Percentiles rank a stretch among this genome's conserved stretches.
Conservation (phyloP, 2,329 filamentous ascomycete genomes). For the Botrytis elliptica region DNA sequence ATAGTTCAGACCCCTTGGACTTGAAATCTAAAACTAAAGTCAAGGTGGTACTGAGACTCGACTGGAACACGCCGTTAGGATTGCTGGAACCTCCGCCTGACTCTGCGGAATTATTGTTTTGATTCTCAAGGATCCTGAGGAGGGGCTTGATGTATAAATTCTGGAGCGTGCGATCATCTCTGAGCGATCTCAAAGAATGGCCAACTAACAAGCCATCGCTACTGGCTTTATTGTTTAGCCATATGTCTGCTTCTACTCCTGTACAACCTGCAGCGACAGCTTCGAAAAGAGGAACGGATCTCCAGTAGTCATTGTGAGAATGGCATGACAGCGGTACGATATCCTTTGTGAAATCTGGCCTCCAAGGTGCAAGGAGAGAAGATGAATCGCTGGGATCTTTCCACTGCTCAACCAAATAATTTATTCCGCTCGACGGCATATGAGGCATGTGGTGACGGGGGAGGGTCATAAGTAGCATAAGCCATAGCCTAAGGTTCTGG, state of each 20-base stretch:
- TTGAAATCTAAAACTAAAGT: slow-evolving; percentile 54
- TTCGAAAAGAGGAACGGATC: slow-evolving; percentile 46
- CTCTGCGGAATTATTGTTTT: slow-evolving; percentile 40
- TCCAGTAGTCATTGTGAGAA: slow-evolving; percentile 59
- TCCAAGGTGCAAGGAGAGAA: not conserved
- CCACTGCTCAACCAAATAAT: slow-evolving; percentile 2
- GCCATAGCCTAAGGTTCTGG: not conserved
- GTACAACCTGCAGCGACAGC: slow-evolving; percentile 57
- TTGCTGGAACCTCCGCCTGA: not conserved
- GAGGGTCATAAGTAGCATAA: not conserved
- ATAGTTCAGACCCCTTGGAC: slow-evolving; percentile 42
- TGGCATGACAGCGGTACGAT: slow-evolving; percentile 12
- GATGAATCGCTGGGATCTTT: not conserved
- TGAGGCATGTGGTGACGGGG: not conserved
- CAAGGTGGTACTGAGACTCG: slow-evolving; percentile 25
- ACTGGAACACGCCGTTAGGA: slow-evolving; percentile 29
- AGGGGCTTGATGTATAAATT: slow-evolving; percentile 61
- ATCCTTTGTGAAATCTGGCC: slow-evolving; percentile 2
- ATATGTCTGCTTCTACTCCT: slow-evolving; percentile 60
- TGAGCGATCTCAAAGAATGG: slow-evolving; percentile 54
- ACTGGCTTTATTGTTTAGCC: slow-evolving; percentile 52
- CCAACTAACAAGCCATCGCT: slow-evolving; percentile 50
- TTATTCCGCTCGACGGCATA: not conserved
- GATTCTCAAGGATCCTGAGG: slow-evolving; percentile 51
- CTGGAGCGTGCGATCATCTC: slow-evolving; percentile 51